Percentiles rank a stretch among this genome's conserved stretches.
phyloP scores from a whole-genome alignment of 2,329 filamentous ascomycete species.

The Camptophora hylomeconis region DNA sequence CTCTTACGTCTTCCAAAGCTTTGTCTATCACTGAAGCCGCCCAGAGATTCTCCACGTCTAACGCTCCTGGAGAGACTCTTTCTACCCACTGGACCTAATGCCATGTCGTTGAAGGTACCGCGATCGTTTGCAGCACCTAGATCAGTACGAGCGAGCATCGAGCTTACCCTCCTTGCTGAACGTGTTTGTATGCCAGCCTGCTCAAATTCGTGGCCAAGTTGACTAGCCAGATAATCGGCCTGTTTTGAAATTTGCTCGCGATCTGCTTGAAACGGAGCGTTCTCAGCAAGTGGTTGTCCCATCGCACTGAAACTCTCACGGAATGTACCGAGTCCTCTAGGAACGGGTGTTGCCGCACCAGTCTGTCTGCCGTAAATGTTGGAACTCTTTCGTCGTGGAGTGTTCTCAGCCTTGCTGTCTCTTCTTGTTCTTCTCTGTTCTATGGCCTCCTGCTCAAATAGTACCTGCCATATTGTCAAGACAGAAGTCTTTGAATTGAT shows the following conservation, averaged over 20 bases:
- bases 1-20: constrained; percentile 45
- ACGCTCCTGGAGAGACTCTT: constrained; percentile 34
- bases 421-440: too few relatives aligned
- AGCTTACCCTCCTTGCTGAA: constrained; percentile 73
- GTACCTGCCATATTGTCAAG: constrained; percentile 16
- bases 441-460: too few relatives aligned
- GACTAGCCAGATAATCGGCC: constrained; percentile 50
- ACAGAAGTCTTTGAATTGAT: constrained; percentile 13
- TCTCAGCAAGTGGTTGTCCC: constrained; percentile 21
- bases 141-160: constrained; percentile 74
- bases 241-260: constrained; percentile 40
- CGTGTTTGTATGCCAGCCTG: constrained; percentile 42
- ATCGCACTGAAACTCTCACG: constrained; percentile 63
- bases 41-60: constrained; percentile 63
- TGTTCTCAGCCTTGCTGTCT: too few relatives aligned
- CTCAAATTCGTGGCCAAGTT: constrained; percentile 55
- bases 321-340: constrained; percentile 46
- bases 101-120: constrained; percentile 63
- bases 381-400: constrained; percentile 45
- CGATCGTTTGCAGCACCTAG: constrained; percentile 74
- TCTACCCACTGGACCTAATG: constrained; percentile 33
- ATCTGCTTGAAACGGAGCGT: constrained; percentile 15
- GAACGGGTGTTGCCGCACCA: constrained; percentile 61
- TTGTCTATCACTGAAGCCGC: constrained; percentile 48
- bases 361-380: constrained; percentile 47